These are phyloP conservation scores for Cutaneotrichosporon curvatum DNA, from an alignment of 1,284 basidiomycete genomes.

Conservation along the genomic window DNA sequence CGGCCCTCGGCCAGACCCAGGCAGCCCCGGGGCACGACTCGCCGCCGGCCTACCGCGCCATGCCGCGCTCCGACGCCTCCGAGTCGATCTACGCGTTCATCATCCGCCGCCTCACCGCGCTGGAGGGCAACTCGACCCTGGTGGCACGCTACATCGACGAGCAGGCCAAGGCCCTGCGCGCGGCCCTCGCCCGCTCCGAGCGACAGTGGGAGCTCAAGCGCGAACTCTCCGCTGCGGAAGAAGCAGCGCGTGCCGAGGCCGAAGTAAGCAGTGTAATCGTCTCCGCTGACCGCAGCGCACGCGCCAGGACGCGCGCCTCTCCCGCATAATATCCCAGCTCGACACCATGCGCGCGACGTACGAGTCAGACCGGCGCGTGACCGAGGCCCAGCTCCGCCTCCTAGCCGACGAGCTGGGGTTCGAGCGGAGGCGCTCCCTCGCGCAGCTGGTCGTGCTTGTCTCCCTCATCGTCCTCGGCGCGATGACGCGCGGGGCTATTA, in stretches of 20 bases:
- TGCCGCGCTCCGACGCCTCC: slow-evolving; percentile 52
- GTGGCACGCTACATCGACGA: slow-evolving; percentile 85
- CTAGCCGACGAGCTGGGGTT: slow-evolving; percentile 37
- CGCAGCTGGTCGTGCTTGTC: slow-evolving; percentile 37
- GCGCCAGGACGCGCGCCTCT: slow-evolving; percentile 37
- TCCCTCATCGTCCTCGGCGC: slow-evolving; percentile 33
- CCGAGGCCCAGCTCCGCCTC: slow-evolving; percentile 27
- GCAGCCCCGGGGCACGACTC: background rate
- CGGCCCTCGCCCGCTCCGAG: slow-evolving; percentile 67
- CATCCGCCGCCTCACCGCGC: slow-evolving; percentile 77
- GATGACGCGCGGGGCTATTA: slow-evolving; percentile 24
- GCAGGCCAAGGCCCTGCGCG: slow-evolving; percentile 69
- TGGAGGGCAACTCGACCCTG: slow-evolving; percentile 83
- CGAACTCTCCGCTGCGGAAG: slow-evolving; percentile 25
- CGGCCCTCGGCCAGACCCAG: too few species aligned
- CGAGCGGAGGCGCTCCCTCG: slow-evolving; percentile 37
- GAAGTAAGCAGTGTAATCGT: background rate
- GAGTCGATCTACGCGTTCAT: slow-evolving; percentile 96
- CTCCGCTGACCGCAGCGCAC: slow-evolving; percentile 1
- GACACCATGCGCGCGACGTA: slow-evolving; percentile 34
- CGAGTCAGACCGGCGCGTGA: slow-evolving; percentile 30
- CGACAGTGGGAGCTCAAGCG: slow-evolving; percentile 39
- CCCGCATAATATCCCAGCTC: slow-evolving; percentile 28
- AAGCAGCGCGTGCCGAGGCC: slow-evolving; percentile 17
- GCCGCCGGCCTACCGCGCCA: background rate